Base-by-base conservation (phyloP, 1,284 basidiomycete species). In the Termitomyces sp. region DNA sequence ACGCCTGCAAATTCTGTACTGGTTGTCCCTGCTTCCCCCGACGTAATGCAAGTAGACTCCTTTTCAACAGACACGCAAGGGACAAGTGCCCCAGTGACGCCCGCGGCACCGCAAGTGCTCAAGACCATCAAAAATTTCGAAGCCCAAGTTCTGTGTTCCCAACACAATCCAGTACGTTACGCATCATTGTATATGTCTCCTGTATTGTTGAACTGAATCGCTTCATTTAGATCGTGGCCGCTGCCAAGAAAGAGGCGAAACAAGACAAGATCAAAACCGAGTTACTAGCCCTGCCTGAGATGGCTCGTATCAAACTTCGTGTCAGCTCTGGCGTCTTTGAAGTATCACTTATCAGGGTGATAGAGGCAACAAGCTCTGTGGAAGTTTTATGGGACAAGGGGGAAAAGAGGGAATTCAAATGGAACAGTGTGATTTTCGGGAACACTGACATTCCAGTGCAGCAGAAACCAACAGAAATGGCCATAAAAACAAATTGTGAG, bases 301-400 rank as follows among this genome's bases (percentile, higher is more conserved):
- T 88, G 72, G 74, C 85, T 19, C 79, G 84, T 15, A 86, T 95
- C 75, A 90, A 92, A 70, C 79, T 95, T 60, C 87, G 89, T 49
- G 82, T 86, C 43, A 84, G 79, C 61, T 78, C 88, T 10, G 90
- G 90, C 3, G 83, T 87, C 12, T 92, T 89, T 64, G 90, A 93
- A 67, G 90, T 92, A 2, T 84, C 83, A 8, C 73, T 92, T 39
- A 65, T 90, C 10, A 76, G 82, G 48, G 83, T 90, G 17, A 72
- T 88, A 39, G 86, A 89, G 58, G 84, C 84, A 57, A 78, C 75
- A 1, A 74, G 79, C 50, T 82, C 81, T 9, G 83, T 93, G 0
- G 84, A 89, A 63, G 90, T 94, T n/a, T 67, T 88, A 1, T 91
- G 89, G 87, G 88, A 90, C 63, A 76, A 82, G 31, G 85, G 72